A percentile compares a stretch with the other conserved stretches of the same genome.
Conservation (phyloP, 371 early-diverging fungal species). For the Homolaphlyctis polyrhiza region DNA sequence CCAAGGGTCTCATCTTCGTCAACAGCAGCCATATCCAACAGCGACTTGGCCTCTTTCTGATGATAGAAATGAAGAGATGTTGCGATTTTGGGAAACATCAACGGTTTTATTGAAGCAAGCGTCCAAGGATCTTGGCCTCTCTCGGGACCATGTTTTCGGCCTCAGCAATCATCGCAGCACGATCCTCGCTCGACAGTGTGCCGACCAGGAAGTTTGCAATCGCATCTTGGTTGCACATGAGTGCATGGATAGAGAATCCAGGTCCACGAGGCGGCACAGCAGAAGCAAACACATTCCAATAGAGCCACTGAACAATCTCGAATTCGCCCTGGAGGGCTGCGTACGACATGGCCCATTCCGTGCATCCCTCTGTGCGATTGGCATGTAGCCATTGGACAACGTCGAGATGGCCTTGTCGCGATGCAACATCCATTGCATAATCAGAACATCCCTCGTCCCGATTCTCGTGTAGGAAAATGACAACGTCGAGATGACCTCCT, state of each 20-base stretch:
- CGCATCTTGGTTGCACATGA: not conserved
- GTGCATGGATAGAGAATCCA: not conserved
- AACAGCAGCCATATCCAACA: no score
- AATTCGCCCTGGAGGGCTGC: not conserved
- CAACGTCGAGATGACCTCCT: not conserved
- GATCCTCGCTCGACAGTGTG: not conserved
- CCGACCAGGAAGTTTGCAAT: not conserved
- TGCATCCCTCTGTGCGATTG: slow-evolving; percentile 3
- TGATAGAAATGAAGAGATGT: no score
- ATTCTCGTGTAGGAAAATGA: not conserved
- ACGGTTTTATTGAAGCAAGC: no score
- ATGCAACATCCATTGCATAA: not conserved
- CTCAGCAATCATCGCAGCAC: no score
- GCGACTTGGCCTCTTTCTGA: no score
- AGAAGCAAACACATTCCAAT: no score
- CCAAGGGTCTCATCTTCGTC: no score
- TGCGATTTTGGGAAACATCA: no score
- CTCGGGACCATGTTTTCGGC: no score
- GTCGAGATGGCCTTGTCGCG: not conserved
- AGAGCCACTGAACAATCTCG: not conserved
- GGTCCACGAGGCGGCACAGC: not conserved
- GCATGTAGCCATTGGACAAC: not conserved
- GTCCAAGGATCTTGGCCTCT: no score
- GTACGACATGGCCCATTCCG: not conserved
- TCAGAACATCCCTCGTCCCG: slow-evolving; percentile 1